Evolutionary conservation across 208 protist species (phyloP).

Genomic region (Leishmania turanica): DNA sequence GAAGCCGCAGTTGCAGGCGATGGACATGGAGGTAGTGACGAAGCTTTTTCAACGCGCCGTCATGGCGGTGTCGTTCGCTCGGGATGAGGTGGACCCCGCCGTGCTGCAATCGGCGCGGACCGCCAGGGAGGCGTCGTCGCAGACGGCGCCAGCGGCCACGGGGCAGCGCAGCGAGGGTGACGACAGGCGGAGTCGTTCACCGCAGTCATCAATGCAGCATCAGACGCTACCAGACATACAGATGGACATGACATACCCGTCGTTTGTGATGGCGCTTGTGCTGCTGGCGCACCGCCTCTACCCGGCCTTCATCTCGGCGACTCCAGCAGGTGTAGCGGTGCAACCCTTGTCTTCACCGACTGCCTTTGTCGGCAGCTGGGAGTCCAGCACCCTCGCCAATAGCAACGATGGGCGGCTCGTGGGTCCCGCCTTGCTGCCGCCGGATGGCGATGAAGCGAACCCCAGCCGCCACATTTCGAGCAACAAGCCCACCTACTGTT

Average conservation of each 20-base stretch:
- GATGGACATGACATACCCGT: conserved; percentile 66
- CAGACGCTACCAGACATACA: conserved; percentile 36
- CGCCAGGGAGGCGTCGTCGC: conserved; percentile 8
- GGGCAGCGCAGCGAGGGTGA: not conserved
- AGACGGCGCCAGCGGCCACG: not conserved
- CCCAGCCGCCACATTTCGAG: not conserved
- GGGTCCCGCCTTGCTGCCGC: not conserved
- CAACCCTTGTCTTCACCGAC: not conserved
- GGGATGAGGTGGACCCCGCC: conserved; percentile 19
- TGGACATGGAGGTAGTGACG: conserved; percentile 64
- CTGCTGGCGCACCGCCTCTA: conserved; percentile 68
- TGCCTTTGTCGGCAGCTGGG: not conserved
- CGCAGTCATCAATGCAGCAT: not conserved
- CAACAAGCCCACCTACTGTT: conserved; percentile 16
- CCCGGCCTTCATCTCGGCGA: conserved; percentile 16
- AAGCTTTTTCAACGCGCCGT: conserved; percentile 57
- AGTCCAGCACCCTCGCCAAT: not conserved
- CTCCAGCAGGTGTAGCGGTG: not conserved
- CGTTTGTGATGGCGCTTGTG: conserved; percentile 64
- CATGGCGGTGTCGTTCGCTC: conserved; percentile 16
- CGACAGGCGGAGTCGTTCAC: not conserved
- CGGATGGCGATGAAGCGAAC: not conserved
- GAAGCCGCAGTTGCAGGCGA: conserved; percentile 15
- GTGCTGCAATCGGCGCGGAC: conserved; percentile 12
- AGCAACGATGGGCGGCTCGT: not conserved